Conservation (phyloP, 2,329 filamentous ascomycete genomes). For the Ceratocystiopsis brevicomis region DNA sequence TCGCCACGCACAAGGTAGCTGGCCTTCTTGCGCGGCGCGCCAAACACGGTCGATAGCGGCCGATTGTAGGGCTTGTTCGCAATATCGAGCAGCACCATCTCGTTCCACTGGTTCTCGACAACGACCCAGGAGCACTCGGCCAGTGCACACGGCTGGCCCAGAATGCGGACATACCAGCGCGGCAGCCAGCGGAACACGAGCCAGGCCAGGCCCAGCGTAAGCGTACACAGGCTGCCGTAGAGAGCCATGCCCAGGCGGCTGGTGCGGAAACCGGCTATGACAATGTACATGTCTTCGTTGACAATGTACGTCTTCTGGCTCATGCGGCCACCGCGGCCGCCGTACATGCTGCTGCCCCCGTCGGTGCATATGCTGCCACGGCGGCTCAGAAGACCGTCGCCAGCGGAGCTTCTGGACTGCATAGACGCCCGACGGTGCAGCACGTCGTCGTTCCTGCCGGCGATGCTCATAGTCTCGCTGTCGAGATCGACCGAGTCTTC, state of each 20-base stretch:
- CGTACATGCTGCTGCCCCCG: constrained; percentile 27
- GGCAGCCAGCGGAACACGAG: constrained; percentile 81
- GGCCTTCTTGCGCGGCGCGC: constrained; percentile 38
- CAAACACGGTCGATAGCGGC: constrained; percentile 45
- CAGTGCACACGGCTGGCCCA: constrained; percentile 51
- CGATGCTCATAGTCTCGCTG: constrained; percentile 2
- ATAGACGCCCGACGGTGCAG: constrained; percentile 45
- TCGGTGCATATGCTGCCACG: constrained; percentile 53
- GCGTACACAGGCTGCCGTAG: constrained; percentile 52
- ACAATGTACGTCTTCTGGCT: constrained; percentile 87
- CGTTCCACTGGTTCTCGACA: constrained; percentile 91
- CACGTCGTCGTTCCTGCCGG: constrained; percentile 24
- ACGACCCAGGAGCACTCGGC: constrained; percentile 76
- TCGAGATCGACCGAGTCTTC: constrained; percentile 20
- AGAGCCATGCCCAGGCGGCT: constrained; percentile 46
- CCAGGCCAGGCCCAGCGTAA: constrained; percentile 62
- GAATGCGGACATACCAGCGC: constrained; percentile 59
- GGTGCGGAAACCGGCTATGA: constrained; percentile 78
- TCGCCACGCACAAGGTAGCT: background rate
- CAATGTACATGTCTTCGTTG: constrained; percentile 86
- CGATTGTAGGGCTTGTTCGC: constrained; percentile 33
- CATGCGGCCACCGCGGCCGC: constrained; percentile 34
- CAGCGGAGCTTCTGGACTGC: constrained; percentile 35
- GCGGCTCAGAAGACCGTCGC: constrained; percentile 48
- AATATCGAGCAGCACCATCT: constrained; percentile 63